These are phyloP conservation scores for Cajanus cajan DNA, from an alignment of 306 rosid genomes.

Conservation along the genomic window DNA sequence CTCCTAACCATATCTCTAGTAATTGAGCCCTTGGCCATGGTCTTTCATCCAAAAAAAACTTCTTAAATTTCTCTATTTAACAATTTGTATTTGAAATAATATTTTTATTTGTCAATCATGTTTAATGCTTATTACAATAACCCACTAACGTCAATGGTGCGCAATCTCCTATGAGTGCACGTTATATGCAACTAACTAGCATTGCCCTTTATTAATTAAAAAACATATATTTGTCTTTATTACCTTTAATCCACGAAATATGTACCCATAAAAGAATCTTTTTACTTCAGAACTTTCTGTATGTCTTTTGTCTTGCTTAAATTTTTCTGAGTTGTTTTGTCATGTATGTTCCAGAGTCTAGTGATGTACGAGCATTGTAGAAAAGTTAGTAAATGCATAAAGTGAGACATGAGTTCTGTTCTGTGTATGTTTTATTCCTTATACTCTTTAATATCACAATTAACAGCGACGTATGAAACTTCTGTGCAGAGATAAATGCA, in stretches of 20 bases:
- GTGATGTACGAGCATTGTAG: no score
- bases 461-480: background rate
- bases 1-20: no score
- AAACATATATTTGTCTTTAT: background rate
- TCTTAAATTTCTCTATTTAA: no score
- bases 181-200: background rate
- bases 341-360: background rate
- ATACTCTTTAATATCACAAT: no score
- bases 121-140: background rate
- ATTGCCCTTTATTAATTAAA: background rate
- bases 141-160: background rate
- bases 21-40: no score
- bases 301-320: background rate
- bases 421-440: no score
- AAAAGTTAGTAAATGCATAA: no score
- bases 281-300: background rate
- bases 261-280: background rate
- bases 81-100: no score
- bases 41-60: no score
- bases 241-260: background rate
- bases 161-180: background rate
- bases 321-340: background rate
- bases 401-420: no score
- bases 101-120: no score
- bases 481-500: no score